These are phyloP conservation scores for Ceraceosorus guamensis DNA, from an alignment of 1,284 basidiomycete genomes.

Conservation along the genomic window DNA sequence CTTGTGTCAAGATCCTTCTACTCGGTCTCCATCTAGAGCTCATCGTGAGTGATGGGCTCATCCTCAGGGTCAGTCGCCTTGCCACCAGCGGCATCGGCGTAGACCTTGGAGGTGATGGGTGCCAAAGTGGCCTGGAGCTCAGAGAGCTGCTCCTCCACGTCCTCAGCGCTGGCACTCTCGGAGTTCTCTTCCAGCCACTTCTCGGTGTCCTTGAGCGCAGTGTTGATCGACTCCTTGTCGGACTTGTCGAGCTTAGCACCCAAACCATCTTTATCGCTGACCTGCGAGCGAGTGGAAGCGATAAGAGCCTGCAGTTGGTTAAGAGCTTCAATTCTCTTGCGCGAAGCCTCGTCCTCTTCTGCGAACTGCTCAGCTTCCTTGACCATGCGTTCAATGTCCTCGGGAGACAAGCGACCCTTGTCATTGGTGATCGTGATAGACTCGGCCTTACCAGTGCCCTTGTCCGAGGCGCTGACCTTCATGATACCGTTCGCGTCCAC, in stretches of 20 bases:
- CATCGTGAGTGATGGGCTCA: constrained; percentile 46
- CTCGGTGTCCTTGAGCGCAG: constrained; percentile 46
- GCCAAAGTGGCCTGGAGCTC: constrained; percentile 46
- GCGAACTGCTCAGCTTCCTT: constrained; percentile 47
- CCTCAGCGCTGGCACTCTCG: constrained; percentile 40
- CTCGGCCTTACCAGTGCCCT: constrained; percentile 46
- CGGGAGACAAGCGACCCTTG: constrained; percentile 44
- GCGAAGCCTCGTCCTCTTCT: constrained; percentile 46
- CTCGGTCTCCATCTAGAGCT: constrained; percentile 26
- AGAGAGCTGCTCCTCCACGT: constrained; percentile 47
- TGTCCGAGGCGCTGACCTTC: constrained; percentile 47
- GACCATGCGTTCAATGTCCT: constrained; percentile 48
- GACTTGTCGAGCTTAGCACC: constrained; percentile 47
- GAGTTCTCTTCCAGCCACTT: constrained; percentile 47
- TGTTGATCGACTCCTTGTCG: constrained; percentile 47
- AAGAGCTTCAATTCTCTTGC: constrained; percentile 44
- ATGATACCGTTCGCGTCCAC: constrained; percentile 48
- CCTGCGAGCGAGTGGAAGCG: constrained; percentile 39
- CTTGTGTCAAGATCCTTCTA: too few relatives aligned
- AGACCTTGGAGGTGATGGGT: constrained; percentile 48
- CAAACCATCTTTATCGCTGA: constrained; percentile 48
- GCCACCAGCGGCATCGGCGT: constrained; percentile 24
- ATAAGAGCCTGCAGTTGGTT: constrained; percentile 48
- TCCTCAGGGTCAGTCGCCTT: constrained; percentile 26
- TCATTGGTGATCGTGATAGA: constrained; percentile 47